Base-by-base conservation (phyloP, 2,329 filamentous ascomycete genomes). In the Ustulina deusta region DNA sequence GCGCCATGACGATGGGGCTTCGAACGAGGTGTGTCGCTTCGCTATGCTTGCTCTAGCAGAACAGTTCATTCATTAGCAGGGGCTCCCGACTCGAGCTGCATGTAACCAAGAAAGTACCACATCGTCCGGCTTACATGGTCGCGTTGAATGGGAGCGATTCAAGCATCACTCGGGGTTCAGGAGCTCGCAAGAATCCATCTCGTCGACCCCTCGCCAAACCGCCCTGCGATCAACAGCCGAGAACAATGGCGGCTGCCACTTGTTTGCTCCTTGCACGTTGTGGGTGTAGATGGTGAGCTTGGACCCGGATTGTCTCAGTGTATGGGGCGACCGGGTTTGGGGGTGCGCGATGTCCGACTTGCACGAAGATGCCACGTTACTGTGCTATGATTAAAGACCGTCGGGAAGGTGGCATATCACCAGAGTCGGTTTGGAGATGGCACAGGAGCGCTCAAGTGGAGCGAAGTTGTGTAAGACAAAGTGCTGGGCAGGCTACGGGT, bases 1-100 rank as follows among this genome's bases (percentile, higher is more conserved):
- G 85, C 77, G 89, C 88, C 89, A 91, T 91, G 73, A 74, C 78
- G 77, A 73, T 60, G 65, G 68, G 73, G 70, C 69, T 72, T 75
- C 67, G 65, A 65, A 69, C 67, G 71, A 74, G 71, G 73, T 72
- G 73, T 73, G 64, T 74, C 71, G 72, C 71, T 74, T 51, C 11
- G 58, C 46, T 63, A 58, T 13, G 49, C 66, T 72, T 73, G 63
- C 55, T 70, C 49, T 52, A n/a, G 49, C 27, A 63, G 40, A 59
- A 48, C 36, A 57, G 60, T 59, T 66, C 40, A 66, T 63, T 44
- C 64, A 59, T 65, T 34, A 49, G 59, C 52, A 64, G 25, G 59
- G 46, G 60, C 34, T 42, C 22, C 32, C 3, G 46, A 27, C 25
- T 48, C 55, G n/a, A 25, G 46, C 27, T 6, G 38, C 20, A 42